Evolutionary conservation across 2,329 filamentous ascomycete genomes (phyloP).

Genomic region (Penicillium freii): DNA sequence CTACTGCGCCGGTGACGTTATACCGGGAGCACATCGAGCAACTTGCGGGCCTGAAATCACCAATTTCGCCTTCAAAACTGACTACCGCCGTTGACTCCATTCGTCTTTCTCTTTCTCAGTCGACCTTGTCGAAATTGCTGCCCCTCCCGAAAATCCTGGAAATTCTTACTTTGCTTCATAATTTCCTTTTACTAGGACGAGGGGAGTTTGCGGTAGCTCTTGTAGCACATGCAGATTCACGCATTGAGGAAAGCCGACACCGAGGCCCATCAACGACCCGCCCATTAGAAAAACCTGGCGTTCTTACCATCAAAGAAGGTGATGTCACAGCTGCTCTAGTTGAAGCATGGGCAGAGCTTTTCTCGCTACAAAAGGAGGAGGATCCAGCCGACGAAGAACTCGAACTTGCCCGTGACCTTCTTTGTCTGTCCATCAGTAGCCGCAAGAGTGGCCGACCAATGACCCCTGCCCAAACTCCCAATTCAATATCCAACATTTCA

Average conservation of each 20-base stretch:
- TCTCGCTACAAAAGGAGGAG: constrained; percentile 74
- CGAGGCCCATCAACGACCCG: constrained; percentile 55
- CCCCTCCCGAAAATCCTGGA: constrained; percentile 75
- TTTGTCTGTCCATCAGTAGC: constrained; percentile 60
- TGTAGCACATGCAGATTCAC: constrained; percentile 79
- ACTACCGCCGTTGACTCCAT: constrained; percentile 72
- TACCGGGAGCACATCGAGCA: constrained; percentile 50
- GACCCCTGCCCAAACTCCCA: constrained; percentile 23
- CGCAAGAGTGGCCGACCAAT: constrained; percentile 33
- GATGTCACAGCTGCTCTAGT: constrained; percentile 76
- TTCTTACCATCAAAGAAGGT: constrained; percentile 75
- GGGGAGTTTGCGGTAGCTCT: constrained; percentile 90
- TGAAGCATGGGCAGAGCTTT: constrained; percentile 75
- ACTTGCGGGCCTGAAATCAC: constrained; percentile 67
- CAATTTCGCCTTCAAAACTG: constrained; percentile 70
- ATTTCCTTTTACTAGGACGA: constrained; percentile 82
- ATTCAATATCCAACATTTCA: constrained; percentile 39
- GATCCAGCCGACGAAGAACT: constrained; percentile 71
- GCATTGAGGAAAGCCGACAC: constrained; percentile 67
- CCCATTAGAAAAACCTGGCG: constrained; percentile 57
- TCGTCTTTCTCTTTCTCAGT: constrained; percentile 76
- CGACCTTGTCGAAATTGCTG: constrained; percentile 76
- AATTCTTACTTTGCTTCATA: constrained; percentile 71
- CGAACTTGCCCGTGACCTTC: constrained; percentile 74
- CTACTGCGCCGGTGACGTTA: constrained; percentile 57